Percentiles rank a stretch among this genome's conserved stretches.
Evolutionary conservation across 768 basidiomycete genomes (phyloP).

Genomic region (Tulasnella sp.): DNA sequence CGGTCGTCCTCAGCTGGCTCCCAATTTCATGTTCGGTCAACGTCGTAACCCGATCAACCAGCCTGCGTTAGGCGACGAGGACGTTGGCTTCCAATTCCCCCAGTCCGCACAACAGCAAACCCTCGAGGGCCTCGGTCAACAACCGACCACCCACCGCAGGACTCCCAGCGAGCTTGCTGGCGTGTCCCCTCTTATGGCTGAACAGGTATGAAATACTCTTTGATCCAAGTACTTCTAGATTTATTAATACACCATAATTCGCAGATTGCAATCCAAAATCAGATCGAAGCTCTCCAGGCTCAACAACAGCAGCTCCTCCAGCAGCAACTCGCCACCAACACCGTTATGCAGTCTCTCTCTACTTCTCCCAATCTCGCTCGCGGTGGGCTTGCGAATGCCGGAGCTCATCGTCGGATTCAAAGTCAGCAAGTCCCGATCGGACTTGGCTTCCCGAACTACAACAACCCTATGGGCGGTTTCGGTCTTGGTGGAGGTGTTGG

Average conservation of each 20-base stretch:
- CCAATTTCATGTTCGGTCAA: slow-evolving; percentile 84
- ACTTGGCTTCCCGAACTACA: slow-evolving; percentile 33
- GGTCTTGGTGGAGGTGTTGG: slow-evolving; percentile 22
- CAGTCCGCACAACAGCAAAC: slow-evolving; percentile 26
- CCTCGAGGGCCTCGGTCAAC: slow-evolving; percentile 25
- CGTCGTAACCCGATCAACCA: slow-evolving; percentile 36
- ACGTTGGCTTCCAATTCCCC: slow-evolving; percentile 64
- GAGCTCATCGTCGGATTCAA: slow-evolving; percentile 68
- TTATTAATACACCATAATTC: too few relatives aligned
- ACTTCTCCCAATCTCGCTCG: slow-evolving; percentile 59
- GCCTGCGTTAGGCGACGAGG: slow-evolving; percentile 71
- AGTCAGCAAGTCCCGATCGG: slow-evolving; percentile 52
- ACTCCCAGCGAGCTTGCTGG: slow-evolving; percentile 47
- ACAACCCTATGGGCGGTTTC: slow-evolving; percentile 6
- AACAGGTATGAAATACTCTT: slow-evolving; percentile 57
- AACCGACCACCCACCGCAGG: slow-evolving; percentile 23
- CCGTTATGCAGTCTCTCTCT: slow-evolving; percentile 52
- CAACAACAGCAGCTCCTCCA: slow-evolving; percentile 86
- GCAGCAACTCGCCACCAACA: slow-evolving; percentile 76
- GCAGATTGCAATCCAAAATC: slow-evolving; percentile 78
- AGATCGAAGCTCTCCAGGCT: slow-evolving; percentile 82
- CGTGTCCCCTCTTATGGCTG: slow-evolving; percentile 75
- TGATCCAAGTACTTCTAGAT: neutral
- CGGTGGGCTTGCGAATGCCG: neutral
- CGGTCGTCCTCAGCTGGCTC: slow-evolving; percentile 80